These are phyloP conservation scores for Talaromyces sp. DNA, from an alignment of 2,329 filamentous ascomycete genomes.

Conservation along the genomic window DNA sequence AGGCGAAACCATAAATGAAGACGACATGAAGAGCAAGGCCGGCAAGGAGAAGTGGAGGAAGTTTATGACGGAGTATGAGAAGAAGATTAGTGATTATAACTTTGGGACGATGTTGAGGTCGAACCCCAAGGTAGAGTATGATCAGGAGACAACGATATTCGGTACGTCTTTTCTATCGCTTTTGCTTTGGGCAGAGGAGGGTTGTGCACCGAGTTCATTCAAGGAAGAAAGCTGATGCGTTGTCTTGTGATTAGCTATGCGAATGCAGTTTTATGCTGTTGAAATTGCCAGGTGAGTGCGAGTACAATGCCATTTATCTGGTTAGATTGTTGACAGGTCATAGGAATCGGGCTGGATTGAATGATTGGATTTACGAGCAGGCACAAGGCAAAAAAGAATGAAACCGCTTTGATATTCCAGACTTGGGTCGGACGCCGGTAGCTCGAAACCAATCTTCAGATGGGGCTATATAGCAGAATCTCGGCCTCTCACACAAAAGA, in stretches of 20 bases:
- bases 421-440: not conserved
- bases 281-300: constrained; percentile 59
- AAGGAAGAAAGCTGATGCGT: not conserved
- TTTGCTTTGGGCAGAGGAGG: too few relatives aligned
- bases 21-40: constrained; percentile 93
- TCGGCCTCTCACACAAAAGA: not conserved
- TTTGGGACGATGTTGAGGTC: constrained; percentile 90
- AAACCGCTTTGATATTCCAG: constrained; percentile 17
- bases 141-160: constrained; percentile 84
- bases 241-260: constrained; percentile 46
- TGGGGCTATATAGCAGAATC: not conserved
- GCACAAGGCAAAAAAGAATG: constrained; percentile 55
- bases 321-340: constrained; percentile 14
- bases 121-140: constrained; percentile 76
- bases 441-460: not conserved
- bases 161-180: constrained; percentile 50
- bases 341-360: constrained; percentile 78
- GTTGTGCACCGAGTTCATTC: too few relatives aligned
- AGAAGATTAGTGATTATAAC: constrained; percentile 94
- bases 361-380: constrained; percentile 95
- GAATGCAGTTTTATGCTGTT: constrained; percentile 80
- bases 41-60: constrained; percentile 94
- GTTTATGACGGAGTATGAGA: constrained; percentile 91
- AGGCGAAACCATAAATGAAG: constrained; percentile 73
- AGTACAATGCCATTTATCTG: not conserved